Evolutionary conservation across 129 eudicot species (phyloP).

Genomic region (Arctium lappa): DNA sequence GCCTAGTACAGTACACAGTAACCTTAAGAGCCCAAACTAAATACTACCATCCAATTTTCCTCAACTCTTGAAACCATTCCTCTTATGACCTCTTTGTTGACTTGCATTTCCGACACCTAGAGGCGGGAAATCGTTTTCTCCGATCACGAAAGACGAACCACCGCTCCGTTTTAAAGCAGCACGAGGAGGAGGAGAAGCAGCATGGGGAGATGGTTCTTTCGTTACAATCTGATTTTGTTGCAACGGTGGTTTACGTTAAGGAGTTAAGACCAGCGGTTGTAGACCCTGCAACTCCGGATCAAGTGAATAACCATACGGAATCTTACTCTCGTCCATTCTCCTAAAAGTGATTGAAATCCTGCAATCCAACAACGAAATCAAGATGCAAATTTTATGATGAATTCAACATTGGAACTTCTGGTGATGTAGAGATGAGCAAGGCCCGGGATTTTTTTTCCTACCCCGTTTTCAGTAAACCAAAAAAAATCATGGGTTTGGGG

Average conservation of each 20-base stretch:
- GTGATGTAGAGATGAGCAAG: too few species aligned
- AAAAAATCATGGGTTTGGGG: too few species aligned
- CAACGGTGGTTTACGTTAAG: neutral
- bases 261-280: constrained; percentile 30
- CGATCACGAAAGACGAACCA: too few species aligned
- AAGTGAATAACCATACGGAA: constrained; percentile 43
- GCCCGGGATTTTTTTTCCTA: too few species aligned
- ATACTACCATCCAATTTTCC: neutral
- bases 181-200: too few species aligned
- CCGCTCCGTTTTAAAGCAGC: too few species aligned
- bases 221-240: too few species aligned
- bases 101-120: too few species aligned
- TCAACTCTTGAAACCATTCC: neutral
- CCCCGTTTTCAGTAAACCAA: neutral
- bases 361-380: constrained; percentile 12
- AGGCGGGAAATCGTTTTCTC: too few species aligned
- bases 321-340: constrained; percentile 58
- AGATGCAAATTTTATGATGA: neutral
- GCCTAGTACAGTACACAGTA: neutral
- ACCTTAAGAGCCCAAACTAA: neutral
- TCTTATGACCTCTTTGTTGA: too few species aligned
- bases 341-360: constrained; percentile 75
- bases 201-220: too few species aligned
- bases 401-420: too few species aligned
- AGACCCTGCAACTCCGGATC: constrained; percentile 50